These are phyloP conservation scores for Zymoseptoria tritici DNA, from an alignment of 2,329 filamentous ascomycete genomes.

Conservation along the genomic window DNA sequence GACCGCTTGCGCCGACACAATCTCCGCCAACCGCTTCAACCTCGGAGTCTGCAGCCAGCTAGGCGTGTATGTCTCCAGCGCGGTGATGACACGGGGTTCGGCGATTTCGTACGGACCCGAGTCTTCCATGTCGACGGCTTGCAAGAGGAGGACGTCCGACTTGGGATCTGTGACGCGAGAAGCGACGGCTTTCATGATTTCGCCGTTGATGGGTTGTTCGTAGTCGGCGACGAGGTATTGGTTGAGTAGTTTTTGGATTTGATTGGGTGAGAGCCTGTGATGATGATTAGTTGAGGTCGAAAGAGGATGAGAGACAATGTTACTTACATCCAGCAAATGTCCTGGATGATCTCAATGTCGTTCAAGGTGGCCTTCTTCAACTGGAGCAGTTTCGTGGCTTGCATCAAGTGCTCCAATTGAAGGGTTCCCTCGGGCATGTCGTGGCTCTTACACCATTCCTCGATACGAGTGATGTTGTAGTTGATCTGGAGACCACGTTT, in stretches of 20 bases:
- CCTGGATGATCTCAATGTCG: slow-evolving; percentile 99
- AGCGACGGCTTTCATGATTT: slow-evolving; percentile 99
- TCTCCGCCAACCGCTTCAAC: slow-evolving; percentile 93
- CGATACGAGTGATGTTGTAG: slow-evolving; percentile 98
- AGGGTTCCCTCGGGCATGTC: slow-evolving; percentile 98
- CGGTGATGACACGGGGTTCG: slow-evolving; percentile 90
- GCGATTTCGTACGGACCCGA: slow-evolving; percentile 98
- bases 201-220: slow-evolving; percentile 97
- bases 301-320: not conserved
- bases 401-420: slow-evolving; percentile 97
- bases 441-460: slow-evolving; percentile 99
- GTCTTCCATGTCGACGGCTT: slow-evolving; percentile 98
- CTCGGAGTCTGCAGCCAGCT: slow-evolving; percentile 97
- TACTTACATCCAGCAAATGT: slow-evolving; percentile 98
- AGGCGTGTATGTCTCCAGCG: slow-evolving; percentile 94
- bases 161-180: slow-evolving; percentile 89
- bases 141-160: slow-evolving; percentile 87
- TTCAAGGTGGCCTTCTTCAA: slow-evolving; percentile 98
- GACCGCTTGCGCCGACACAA: slow-evolving; percentile 92
- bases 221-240: slow-evolving; percentile 98
- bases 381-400: slow-evolving; percentile 96
- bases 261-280: slow-evolving; percentile 83
- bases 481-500: slow-evolving; percentile 99
- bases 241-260: slow-evolving; percentile 97
- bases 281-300: slow-evolving; percentile 5